Conservation (phyloP, 1,139 yeast genomes). For the Taphrina confusa region DNA sequence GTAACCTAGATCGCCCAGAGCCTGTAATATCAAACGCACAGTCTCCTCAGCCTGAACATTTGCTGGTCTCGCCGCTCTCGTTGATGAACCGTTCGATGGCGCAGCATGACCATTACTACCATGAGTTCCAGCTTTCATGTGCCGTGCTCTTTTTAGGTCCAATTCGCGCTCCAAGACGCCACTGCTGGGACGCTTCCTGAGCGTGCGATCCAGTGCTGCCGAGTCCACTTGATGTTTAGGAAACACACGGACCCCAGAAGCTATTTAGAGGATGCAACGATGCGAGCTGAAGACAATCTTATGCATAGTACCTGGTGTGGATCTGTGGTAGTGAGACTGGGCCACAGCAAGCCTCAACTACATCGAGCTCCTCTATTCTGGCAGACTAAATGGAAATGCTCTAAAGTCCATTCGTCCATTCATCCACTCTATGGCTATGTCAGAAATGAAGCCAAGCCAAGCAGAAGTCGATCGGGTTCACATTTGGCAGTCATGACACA, state of each 20-base stretch:
- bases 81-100: background rate
- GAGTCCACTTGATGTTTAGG: background rate
- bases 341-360: too few relatives aligned
- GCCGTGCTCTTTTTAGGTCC: slow-evolving; percentile 7
- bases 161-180: slow-evolving; percentile 2
- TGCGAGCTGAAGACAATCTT: too few relatives aligned
- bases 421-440: too few relatives aligned
- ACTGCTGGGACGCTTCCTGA: slow-evolving; percentile 6
- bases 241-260: background rate
- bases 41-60: slow-evolving; percentile 48
- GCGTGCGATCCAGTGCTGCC: slow-evolving; percentile 20
- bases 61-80: slow-evolving; percentile 39
- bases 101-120: background rate
- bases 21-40: slow-evolving; percentile 55
- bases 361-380: too few relatives aligned
- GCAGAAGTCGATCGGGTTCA: too few relatives aligned
- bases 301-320: too few relatives aligned
- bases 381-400: too few relatives aligned
- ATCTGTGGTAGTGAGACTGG: too few relatives aligned
- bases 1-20: slow-evolving; percentile 56
- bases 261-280: background rate
- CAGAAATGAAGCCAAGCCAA: too few relatives aligned
- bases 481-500: too few relatives aligned
- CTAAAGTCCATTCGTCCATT: too few relatives aligned
- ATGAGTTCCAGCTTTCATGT: slow-evolving; percentile 8